Evolutionary conservation across 192 early-diverging fungal genomes (phyloP), one percentile per base, ranked within the genome.

Genomic region (Coemansia sp.): DNA sequence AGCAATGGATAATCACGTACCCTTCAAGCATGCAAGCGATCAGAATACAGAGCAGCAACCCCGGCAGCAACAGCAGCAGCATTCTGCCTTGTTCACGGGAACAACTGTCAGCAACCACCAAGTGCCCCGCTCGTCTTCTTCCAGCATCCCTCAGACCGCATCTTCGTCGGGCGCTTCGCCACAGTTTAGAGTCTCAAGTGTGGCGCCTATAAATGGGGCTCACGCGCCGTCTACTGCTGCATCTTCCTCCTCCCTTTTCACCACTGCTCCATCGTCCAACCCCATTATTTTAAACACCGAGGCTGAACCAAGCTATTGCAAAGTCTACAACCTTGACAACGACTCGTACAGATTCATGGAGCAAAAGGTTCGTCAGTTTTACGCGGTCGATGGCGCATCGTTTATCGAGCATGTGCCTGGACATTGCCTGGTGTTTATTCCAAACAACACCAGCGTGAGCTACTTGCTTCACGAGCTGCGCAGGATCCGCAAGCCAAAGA

Each of bases 381-480:
- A 50, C 37, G 22, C 63, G 14, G 39, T 58, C 29, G 70, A 73
- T 32, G 70, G 70, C 32, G 32, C 63, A 17, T 53, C 47, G 13
- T 73, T 59, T 19, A 73, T 73, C 24, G 70, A 73, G 55, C 70
- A 73, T 52, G 70, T 73, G 1, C 70, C 70, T 22, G 70, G 70
- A 17, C 70, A 73, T 55, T 73, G 70, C 38, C 50, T 73, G 5
- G 70, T 73, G 34, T 73, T 73, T 33, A 60, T 73, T 25, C 70
- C 70, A 33, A 73, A 66, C 54, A 46, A 29, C 10, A 38, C 37
- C 5, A 58, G 50, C 43, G 46, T 73, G 35, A 50, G 57, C 19
- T 46, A 55, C 20, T 26, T 66, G 24, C 14, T 62, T 35, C 54
- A 54, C 46, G 70, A 73, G 58, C 8, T 66, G 51, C 58, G 63